Base-by-base conservation (phyloP, 768 basidiomycete genomes). In the Asterophora lycoperdoides region DNA sequence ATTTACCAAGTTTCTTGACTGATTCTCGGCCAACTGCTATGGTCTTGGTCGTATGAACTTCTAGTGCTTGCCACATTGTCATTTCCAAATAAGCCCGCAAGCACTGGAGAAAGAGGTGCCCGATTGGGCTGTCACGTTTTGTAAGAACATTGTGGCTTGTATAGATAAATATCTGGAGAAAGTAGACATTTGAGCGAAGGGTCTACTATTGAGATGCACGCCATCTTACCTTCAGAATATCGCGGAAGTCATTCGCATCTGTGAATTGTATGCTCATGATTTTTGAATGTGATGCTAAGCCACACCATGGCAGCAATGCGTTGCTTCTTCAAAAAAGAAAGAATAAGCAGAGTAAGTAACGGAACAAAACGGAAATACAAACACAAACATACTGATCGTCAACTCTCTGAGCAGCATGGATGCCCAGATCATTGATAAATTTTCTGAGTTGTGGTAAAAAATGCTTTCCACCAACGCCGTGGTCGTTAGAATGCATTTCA, bases 11-110 rank as follows among this genome's bases (percentile, higher is more conserved):
- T 10, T 39, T 38, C 1, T 48, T 6, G 0, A 68, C 38, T 37
- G 50, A 60, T 10, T 55, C n/a, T 18, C 44, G 37, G 5, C 66
- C 64, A 26, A 53, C 60, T 26, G 26, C 40, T 48, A 71, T 55
- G 5, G 68, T 71, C 5, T 63, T 53, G 0, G 54, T 45, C 0
- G 65, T 69, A 37, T 70, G 68, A 8, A 68, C 57, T n/a, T 70
- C 61, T 5, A 71, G 37, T 1, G 55, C 38, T 0, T 59, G 19
- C 47, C 61, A 68, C n/a, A 62, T 56, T 36, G 67, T 60, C 4
- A 71, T 45, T 8, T 57, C 45, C 0, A 67, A 35, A 29, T 70
- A 74, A 6, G 28, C 35, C 4, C 59, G 54, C 0, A 72, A 17
- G 13, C 60, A 46, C 1, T 45, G 18, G 1, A 73, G 49, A 8